These are phyloP conservation scores for Botrytis deweyae DNA, from an alignment of 2,329 filamentous ascomycete species.

Conservation along the genomic window DNA sequence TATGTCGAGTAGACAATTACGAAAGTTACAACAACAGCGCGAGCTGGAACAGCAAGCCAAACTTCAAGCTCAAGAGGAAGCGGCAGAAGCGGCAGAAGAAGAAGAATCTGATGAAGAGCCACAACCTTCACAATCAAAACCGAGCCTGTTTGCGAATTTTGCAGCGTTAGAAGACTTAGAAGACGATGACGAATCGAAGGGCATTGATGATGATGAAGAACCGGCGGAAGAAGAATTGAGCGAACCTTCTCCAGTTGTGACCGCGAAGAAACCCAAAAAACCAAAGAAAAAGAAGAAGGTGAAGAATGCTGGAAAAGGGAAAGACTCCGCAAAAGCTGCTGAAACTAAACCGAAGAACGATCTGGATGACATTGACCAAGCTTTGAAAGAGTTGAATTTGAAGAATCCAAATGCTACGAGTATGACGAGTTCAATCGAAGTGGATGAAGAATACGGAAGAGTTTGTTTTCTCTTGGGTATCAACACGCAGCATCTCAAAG, in stretches of 20 bases:
- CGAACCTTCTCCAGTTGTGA: conserved; percentile 33
- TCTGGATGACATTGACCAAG: conserved; percentile 66
- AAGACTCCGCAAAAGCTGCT: conserved; percentile 20
- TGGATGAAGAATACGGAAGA: conserved; percentile 43
- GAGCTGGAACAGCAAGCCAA: conserved; percentile 35
- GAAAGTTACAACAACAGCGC: conserved; percentile 40
- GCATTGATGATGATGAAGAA: conserved; percentile 37
- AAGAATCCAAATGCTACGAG: conserved; percentile 33
- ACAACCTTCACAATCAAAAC: conserved; percentile 42
- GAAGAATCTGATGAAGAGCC: conserved; percentile 37
- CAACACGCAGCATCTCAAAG: conserved; percentile 74
- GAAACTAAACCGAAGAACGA: conserved; percentile 37
- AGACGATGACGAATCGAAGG: conserved; percentile 39
- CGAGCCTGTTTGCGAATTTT: conserved; percentile 55
- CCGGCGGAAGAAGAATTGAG: conserved; percentile 37
- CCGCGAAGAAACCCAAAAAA: conserved; percentile 52
- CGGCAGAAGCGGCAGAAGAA: conserved; percentile 28
- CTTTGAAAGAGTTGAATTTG: conserved; percentile 58
- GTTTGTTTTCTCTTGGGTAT: conserved; percentile 56
- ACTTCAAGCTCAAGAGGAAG: conserved; percentile 29
- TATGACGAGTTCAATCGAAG: conserved; percentile 33
- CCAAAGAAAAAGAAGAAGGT: conserved; percentile 51
- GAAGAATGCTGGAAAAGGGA: conserved; percentile 31
- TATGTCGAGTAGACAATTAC: conserved; percentile 41
- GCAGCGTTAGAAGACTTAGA: conserved; percentile 46